phyloP scores from a whole-genome alignment of 495 filamentous ascomycete genomes.

The Lophium mytilinum region DNA sequence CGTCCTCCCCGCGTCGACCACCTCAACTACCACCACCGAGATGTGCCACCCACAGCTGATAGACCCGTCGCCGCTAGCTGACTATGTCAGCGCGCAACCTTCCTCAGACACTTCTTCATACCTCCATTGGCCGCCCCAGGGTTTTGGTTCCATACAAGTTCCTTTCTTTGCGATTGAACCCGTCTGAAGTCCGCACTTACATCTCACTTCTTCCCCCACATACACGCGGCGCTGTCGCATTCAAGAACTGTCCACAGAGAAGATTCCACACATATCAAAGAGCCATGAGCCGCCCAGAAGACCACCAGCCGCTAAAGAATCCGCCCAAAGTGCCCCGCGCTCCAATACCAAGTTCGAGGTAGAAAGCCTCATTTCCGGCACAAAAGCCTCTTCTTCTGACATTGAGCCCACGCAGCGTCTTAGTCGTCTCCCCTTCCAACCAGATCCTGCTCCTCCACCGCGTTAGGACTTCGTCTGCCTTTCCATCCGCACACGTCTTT shows the following conservation, averaged over 20 bases:
- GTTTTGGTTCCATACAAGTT: background rate
- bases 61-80: slow-evolving; percentile 1
- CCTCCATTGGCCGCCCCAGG: background rate
- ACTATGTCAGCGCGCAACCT: slow-evolving; percentile 9
- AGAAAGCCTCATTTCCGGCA: background rate
- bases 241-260: background rate
- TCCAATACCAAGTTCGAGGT: slow-evolving; percentile 36
- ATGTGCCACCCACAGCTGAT: slow-evolving; percentile 3
- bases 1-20: slow-evolving; percentile 7
- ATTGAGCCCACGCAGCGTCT: slow-evolving; percentile 47
- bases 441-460: slow-evolving; percentile 82
- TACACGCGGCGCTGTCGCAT: background rate
- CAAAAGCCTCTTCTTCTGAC: slow-evolving; percentile 11
- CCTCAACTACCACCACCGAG: slow-evolving; percentile 1
- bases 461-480: slow-evolving; percentile 71
- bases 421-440: slow-evolving; percentile 79
- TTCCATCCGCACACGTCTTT: slow-evolving; percentile 90
- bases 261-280: background rate
- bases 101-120: background rate
- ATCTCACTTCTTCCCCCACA: background rate
- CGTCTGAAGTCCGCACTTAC: background rate
- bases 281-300: slow-evolving; percentile 17
- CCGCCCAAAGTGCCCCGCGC: slow-evolving; percentile 15
- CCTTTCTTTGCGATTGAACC: background rate
- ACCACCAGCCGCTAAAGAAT: slow-evolving; percentile 18